phyloP scores from a whole-genome alignment of 1,284 basidiomycete species.

The Fomitopsis pinicola region DNA sequence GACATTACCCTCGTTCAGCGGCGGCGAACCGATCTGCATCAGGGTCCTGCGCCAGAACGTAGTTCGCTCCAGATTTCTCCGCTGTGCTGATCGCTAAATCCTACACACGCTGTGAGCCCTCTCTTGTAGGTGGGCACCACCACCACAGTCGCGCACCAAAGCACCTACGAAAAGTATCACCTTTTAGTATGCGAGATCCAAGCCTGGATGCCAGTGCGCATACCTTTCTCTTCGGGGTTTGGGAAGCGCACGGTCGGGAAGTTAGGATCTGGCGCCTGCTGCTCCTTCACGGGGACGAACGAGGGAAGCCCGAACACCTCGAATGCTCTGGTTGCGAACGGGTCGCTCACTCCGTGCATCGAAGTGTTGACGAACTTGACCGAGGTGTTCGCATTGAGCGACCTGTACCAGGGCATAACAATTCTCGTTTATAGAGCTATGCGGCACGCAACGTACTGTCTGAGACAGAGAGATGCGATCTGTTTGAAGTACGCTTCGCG shows the following conservation, averaged over 20 bases:
- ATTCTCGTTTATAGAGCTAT: neutral
- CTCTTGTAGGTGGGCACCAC: neutral
- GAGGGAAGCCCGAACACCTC: constrained; percentile 51
- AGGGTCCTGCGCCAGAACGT: constrained; percentile 83
- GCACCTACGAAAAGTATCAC: constrained; percentile 10
- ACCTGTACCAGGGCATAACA: constrained; percentile 19
- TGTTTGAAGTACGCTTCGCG: constrained; percentile 53
- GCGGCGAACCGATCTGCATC: constrained; percentile 82
- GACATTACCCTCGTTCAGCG: constrained; percentile 60
- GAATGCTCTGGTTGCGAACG: constrained; percentile 57
- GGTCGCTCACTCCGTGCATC: constrained; percentile 82
- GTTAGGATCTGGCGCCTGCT: constrained; percentile 71
- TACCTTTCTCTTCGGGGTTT: constrained; percentile 85
- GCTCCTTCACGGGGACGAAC: constrained; percentile 57
- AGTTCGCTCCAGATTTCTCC: constrained; percentile 41
- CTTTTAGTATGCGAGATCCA: neutral
- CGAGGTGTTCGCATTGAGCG: constrained; percentile 22
- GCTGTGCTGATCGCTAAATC: constrained; percentile 67
- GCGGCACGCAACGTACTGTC: constrained; percentile 33
- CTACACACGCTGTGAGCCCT: constrained; percentile 35
- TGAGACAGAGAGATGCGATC: constrained; percentile 37
- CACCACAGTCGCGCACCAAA: constrained; percentile 7
- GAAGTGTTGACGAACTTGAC: constrained; percentile 72
- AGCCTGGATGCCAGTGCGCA: neutral
- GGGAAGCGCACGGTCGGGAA: constrained; percentile 83